Base-by-base conservation (phyloP, 1,139 yeast species). In the Yamadazyma sp. region DNA sequence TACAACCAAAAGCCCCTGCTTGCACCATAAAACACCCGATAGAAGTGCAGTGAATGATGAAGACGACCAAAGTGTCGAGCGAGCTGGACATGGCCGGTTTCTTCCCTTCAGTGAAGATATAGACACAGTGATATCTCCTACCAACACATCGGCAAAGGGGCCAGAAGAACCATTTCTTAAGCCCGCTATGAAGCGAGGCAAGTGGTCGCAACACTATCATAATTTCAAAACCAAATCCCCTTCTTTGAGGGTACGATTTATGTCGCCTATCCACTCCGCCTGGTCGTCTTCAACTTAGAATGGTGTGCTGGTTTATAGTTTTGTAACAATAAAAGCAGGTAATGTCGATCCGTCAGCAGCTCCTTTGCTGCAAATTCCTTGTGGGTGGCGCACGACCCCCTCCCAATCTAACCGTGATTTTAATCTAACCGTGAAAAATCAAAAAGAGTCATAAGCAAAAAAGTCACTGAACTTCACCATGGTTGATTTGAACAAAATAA, bases 401-500 rank as follows among this genome's bases (percentile, higher is more conserved):
- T 12, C 15, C n/a, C 16, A 26, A 5, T 20, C 22, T 20, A 20
- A 20, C 8, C 22, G 5, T 20, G 22, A 20, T n/a, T n/a, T n/a
- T n/a, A n/a, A n/a, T n/a, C n/a, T n/a, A n/a, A n/a, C n/a, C n/a
- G 22, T 20, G 22, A 20, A 9, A 16, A 28, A 5, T 7, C 4
- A 28, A 16, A 17, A 28, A 28, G 31, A 28, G 31, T 28, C 31
- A 28, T 28, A 28, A 11, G 6, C 18, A 15, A n/a, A 11, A 8
- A 8, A 5, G 7, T 17, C 10, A 14, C 17, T 11, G 16, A 7
- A 12, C 31, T 6, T 3, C 12, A 16, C 3, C 18, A 49, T 49
- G 53, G 52, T 49, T 10, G 42, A 84, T 50, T 63, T 86, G 36
- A 66, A 71, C 37, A 67, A 74, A 12, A 59, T 87, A 15, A 84